These are phyloP conservation scores for Bipolaris bicolor DNA, from an alignment of 2,329 filamentous ascomycete genomes.

Conservation along the genomic window DNA sequence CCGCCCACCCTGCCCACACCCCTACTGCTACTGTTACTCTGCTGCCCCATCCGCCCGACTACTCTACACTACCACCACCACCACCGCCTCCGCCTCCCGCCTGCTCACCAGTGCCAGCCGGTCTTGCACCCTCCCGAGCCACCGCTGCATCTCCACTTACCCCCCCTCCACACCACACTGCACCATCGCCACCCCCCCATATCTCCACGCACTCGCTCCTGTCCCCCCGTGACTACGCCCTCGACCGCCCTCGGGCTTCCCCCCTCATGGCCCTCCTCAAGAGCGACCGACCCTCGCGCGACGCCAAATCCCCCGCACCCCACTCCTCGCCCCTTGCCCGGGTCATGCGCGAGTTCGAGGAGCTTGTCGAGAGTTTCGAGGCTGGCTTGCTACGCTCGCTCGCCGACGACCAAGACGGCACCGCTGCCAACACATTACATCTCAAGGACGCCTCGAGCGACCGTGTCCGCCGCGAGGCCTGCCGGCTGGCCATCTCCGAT, in stretches of 20 bases:
- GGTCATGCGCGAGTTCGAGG: slow-evolving; percentile 44
- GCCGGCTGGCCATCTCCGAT: slow-evolving; percentile 42
- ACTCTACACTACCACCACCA: not conserved
- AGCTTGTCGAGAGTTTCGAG: slow-evolving; percentile 40
- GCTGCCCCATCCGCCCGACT: too few species aligned
- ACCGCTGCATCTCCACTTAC: slow-evolving; percentile 11
- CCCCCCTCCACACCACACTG: slow-evolving; percentile 13
- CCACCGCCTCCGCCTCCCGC: not conserved
- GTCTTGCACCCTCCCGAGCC: slow-evolving; percentile 12
- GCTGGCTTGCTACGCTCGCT: slow-evolving; percentile 39
- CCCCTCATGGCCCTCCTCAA: slow-evolving; percentile 40
- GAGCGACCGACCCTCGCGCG: slow-evolving; percentile 27
- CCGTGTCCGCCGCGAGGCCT: slow-evolving; percentile 37
- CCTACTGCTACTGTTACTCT: too few species aligned
- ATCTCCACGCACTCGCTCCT: not conserved
- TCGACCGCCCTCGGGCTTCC: slow-evolving; percentile 13
- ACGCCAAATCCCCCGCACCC: slow-evolving; percentile 21
- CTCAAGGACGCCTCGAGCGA: slow-evolving; percentile 17
- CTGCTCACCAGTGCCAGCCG: slow-evolving; percentile 13
- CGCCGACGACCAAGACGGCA: slow-evolving; percentile 19
- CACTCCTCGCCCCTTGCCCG: slow-evolving; percentile 31
- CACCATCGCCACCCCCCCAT: not conserved
- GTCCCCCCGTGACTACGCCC: slow-evolving; percentile 11
- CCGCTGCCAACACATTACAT: not conserved
- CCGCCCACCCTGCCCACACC: not conserved